Base-by-base conservation (phyloP, 768 basidiomycete genomes). In the Daedalea quercina region DNA sequence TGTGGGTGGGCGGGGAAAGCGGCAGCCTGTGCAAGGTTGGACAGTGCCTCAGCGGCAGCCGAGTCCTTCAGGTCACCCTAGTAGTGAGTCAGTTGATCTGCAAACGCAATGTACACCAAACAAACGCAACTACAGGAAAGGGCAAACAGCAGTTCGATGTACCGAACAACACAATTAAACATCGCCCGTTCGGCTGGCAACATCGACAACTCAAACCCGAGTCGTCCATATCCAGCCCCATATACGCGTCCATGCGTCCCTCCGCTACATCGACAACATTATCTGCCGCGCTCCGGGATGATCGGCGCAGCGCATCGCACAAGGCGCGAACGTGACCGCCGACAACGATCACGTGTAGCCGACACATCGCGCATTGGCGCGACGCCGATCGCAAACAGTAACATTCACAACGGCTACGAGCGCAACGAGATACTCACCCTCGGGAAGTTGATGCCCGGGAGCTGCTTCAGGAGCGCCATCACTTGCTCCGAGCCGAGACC, bases 41-140 rank as follows among this genome's bases (percentile, higher is more conserved):
- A 79, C 2, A 80, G 70, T 1, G 77, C 74, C 54, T 84, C 80
- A 4, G 81, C 76, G 1, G 83, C 80, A 47, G 84, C 82, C 0
- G 64, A 63, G 60, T 83, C 81, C 55, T 81, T 80, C 54, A 74
- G 69, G 54, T 76, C 77, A 28, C 76, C 77, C 62, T 75, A 74
- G 31, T 49, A 60, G 55, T 56, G 51, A 55, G 56, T 56, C 58
- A 47, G 58, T 31, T 4, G 11, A 11, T 11, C 28, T 11, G 11
- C 28, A 4, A 53, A 52, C 44, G 33, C 26, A 40, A n/a, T 53
- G 54, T n/a, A n/a, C n/a, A n/a, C n/a, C n/a, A n/a, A n/a, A n/a
- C n/a, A n/a, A n/a, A n/a, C n/a, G n/a, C n/a, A n/a, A n/a, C n/a
- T n/a, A n/a, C n/a, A n/a, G n/a, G n/a, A n/a, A n/a, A n/a, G n/a